Percentiles rank a stretch among this genome's conserved stretches.
These are phyloP conservation scores for Nitzschia palea DNA, from an alignment of 108 stramenopile species.

Conservation along the genomic window DNA sequence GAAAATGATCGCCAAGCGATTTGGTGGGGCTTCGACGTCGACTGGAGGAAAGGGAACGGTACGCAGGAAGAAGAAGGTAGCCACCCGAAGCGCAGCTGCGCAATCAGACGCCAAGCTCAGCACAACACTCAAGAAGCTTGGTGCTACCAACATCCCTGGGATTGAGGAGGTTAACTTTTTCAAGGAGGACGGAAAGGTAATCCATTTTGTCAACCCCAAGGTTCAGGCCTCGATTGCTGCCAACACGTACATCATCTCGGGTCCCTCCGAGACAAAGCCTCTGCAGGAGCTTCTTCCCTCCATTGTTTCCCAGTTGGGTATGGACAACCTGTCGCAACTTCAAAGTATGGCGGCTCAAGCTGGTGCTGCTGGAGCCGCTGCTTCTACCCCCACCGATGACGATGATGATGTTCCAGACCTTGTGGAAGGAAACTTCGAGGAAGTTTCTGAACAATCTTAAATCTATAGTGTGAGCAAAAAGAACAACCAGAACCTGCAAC, in stretches of 20 bases:
- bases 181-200: slow-evolving; percentile 96
- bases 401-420: slow-evolving; percentile 96
- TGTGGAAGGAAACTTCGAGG: slow-evolving; percentile 96
- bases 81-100: slow-evolving; percentile 74
- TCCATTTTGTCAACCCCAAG: slow-evolving; percentile 95
- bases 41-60: slow-evolving; percentile 93
- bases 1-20: slow-evolving; percentile 92
- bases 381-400: slow-evolving; percentile 56
- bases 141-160: slow-evolving; percentile 96
- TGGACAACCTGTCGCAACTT: slow-evolving; percentile 88
- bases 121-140: slow-evolving; percentile 93
- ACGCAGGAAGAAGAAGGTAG: slow-evolving; percentile 94
- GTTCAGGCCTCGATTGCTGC: slow-evolving; percentile 95
- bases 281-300: slow-evolving; percentile 94
- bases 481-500: neutral
- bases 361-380: slow-evolving; percentile 52
- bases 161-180: slow-evolving; percentile 99
- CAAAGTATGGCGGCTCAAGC: slow-evolving; percentile 70
- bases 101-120: slow-evolving; percentile 95
- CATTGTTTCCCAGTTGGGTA: slow-evolving; percentile 95
- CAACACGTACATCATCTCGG: slow-evolving; percentile 97
- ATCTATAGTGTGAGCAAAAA: neutral
- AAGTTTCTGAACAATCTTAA: slow-evolving; percentile 68
- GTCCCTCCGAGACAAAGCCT: slow-evolving; percentile 89
- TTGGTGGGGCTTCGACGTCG: slow-evolving; percentile 70